phyloP scores from a whole-genome alignment of 2,329 filamentous ascomycete genomes.

The Scorias spongiosa region DNA sequence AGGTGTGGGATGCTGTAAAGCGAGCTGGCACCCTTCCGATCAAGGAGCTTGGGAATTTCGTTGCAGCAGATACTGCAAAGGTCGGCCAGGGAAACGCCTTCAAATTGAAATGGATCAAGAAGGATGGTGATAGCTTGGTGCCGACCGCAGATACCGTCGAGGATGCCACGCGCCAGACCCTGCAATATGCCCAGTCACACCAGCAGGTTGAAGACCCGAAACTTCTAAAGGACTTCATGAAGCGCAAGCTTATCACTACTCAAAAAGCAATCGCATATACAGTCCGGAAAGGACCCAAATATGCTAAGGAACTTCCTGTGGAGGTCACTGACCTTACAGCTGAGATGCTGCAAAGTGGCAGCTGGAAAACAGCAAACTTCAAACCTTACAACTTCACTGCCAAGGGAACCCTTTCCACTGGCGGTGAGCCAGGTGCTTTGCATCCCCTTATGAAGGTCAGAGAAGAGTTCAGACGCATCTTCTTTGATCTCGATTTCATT shows the following conservation, averaged over 20 bases:
- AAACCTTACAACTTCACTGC: constrained; percentile 72
- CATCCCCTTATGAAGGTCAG: constrained; percentile 76
- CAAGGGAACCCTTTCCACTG: constrained; percentile 16
- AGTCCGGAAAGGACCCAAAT: constrained; percentile 73
- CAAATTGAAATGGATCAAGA: constrained; percentile 55
- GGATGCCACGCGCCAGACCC: constrained; percentile 62
- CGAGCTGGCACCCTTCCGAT: constrained; percentile 28
- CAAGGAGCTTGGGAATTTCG: constrained; percentile 33
- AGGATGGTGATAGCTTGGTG: constrained; percentile 40
- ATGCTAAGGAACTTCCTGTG: constrained; percentile 72
- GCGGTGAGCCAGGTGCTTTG: constrained; percentile 41
- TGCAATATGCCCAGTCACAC: constrained; percentile 57
- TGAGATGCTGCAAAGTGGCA: constrained; percentile 75
- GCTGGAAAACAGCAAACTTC: constrained; percentile 86
- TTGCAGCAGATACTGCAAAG: constrained; percentile 63
- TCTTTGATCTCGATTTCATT: constrained; percentile 97
- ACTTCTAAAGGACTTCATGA: constrained; percentile 66
- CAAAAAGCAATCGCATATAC: constrained; percentile 78
- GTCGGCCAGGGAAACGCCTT: constrained; percentile 93
- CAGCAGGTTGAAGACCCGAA: constrained; percentile 59
- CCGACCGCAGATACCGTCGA: constrained; percentile 54
- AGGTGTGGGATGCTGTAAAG: constrained; percentile 34
- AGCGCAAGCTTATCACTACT: constrained; percentile 74
- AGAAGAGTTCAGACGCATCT: constrained; percentile 90
- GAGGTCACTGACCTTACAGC: constrained; percentile 91